phyloP scores from a whole-genome alignment of 2,329 filamentous ascomycete genomes.

The Scedosporium minutisporum region DNA sequence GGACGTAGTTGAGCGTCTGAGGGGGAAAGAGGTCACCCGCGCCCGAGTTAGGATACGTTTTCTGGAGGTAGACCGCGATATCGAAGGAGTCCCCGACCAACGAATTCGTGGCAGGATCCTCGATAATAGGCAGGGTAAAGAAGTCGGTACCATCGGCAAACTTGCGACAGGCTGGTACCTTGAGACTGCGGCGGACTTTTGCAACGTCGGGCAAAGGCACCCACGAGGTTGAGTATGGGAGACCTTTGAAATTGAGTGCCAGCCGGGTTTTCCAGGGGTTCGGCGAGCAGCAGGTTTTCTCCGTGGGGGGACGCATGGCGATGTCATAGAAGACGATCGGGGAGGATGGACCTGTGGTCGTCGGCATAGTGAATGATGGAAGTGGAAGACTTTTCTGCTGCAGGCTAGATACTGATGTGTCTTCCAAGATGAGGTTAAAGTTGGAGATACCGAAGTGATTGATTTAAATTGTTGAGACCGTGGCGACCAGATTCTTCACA shows the following conservation, averaged over 20 bases:
- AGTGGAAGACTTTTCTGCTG: not conserved
- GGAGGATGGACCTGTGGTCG: slow-evolving; percentile 4
- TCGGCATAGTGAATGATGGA: slow-evolving; percentile 8
- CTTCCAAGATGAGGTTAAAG: not conserved
- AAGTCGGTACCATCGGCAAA: slow-evolving; percentile 47
- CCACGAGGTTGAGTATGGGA: slow-evolving; percentile 32
- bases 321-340: slow-evolving; percentile 33
- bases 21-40: slow-evolving; percentile 38
- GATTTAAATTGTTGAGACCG: no score
- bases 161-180: slow-evolving; percentile 40
- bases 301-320: slow-evolving; percentile 21
- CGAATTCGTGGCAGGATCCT: slow-evolving; percentile 29
- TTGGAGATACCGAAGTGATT: no score
- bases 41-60: slow-evolving; percentile 35
- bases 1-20: slow-evolving; percentile 30
- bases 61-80: slow-evolving; percentile 51
- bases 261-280: slow-evolving; percentile 25
- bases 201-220: slow-evolving; percentile 41
- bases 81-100: slow-evolving; percentile 55
- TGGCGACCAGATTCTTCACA: no score
- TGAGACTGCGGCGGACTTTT: slow-evolving; percentile 34
- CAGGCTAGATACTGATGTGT: not conserved
- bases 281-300: slow-evolving; percentile 9
- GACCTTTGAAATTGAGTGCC: slow-evolving; percentile 32
- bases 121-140: slow-evolving; percentile 49